A percentile compares a stretch with the other conserved stretches of the same genome.
These are phyloP conservation scores for Penicillium nordicum DNA, from an alignment of 2,329 filamentous ascomycete genomes.

Conservation along the genomic window DNA sequence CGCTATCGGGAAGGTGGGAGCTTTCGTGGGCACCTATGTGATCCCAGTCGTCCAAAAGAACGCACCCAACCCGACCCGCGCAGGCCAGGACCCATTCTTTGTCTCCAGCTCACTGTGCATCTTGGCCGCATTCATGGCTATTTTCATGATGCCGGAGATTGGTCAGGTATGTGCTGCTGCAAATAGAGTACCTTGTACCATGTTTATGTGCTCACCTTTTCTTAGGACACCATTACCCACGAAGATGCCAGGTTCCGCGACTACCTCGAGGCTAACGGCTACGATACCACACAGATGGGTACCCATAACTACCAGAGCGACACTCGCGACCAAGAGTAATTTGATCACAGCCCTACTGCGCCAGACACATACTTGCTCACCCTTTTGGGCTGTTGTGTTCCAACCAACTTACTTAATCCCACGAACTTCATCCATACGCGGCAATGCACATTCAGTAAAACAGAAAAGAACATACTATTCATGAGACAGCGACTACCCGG, in stretches of 20 bases:
- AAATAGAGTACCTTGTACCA: not conserved
- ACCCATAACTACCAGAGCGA: slow-evolving; percentile 18
- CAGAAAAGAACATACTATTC: not conserved
- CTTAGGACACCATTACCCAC: slow-evolving; percentile 71
- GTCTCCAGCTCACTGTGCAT: slow-evolving; percentile 75
- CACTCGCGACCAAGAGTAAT: slow-evolving; percentile 1
- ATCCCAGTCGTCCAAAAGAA: slow-evolving; percentile 67
- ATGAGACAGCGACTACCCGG: slow-evolving; percentile 9
- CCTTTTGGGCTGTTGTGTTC: not conserved
- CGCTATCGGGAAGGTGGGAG: slow-evolving; percentile 50
- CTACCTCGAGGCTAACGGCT: slow-evolving; percentile 71
- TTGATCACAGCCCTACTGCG: not conserved
- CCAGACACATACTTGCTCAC: not conserved
- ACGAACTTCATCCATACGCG: slow-evolving; percentile 10
- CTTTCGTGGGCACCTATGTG: slow-evolving; percentile 81
- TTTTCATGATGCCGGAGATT: slow-evolving; percentile 71
- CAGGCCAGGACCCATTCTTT: slow-evolving; percentile 84
- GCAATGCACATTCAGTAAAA: slow-evolving; percentile 1
- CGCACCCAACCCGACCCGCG: slow-evolving; percentile 53
- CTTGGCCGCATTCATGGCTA: slow-evolving; percentile 64
- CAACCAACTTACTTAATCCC: not conserved
- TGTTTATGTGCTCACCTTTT: slow-evolving; percentile 20
- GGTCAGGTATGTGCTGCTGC: slow-evolving; percentile 47
- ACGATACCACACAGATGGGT: slow-evolving; percentile 64
- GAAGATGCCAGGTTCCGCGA: slow-evolving; percentile 74